Conservation (phyloP, 768 basidiomycete genomes). For the Boletus fagicola region DNA sequence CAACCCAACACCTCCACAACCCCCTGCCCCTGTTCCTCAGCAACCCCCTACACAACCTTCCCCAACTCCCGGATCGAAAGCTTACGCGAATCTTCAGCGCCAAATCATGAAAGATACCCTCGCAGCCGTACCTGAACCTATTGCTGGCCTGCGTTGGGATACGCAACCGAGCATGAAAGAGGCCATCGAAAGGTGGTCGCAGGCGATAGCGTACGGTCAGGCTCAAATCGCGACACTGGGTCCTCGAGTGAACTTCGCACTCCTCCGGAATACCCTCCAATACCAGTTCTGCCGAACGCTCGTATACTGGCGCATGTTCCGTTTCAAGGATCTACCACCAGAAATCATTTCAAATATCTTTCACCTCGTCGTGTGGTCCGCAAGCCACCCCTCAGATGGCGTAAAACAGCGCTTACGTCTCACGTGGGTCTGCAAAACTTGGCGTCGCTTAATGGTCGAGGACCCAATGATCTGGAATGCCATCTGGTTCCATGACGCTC, state of each 20-base stretch:
- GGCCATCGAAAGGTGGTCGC: slow-evolving; percentile 14
- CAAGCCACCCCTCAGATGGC: slow-evolving; percentile 34
- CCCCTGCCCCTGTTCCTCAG: slow-evolving; percentile 7
- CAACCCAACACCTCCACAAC: slow-evolving; percentile 6
- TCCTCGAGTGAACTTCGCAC: slow-evolving; percentile 8
- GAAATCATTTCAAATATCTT: slow-evolving; percentile 69
- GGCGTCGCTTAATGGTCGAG: slow-evolving; percentile 48
- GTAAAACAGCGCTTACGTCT: slow-evolving; percentile 44
- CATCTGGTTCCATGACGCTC: slow-evolving; percentile 57
- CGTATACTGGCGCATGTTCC: slow-evolving; percentile 46
- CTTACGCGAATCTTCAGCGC: slow-evolving; percentile 17
- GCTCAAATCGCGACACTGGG: slow-evolving; percentile 22
- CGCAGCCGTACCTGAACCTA: slow-evolving; percentile 20
- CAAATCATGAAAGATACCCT: slow-evolving; percentile 22
- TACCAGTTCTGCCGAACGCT: slow-evolving; percentile 21
- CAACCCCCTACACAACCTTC: not conserved
- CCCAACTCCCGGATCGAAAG: slow-evolving; percentile 21
- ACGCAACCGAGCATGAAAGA: slow-evolving; percentile 2
- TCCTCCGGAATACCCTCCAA: slow-evolving; percentile 21
- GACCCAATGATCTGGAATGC: slow-evolving; percentile 62
- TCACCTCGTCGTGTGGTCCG: slow-evolving; percentile 57
- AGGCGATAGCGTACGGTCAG: slow-evolving; percentile 19
- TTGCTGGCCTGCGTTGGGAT: not conserved
- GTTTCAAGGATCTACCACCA: slow-evolving; percentile 58
- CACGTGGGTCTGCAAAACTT: slow-evolving; percentile 58